These are phyloP conservation scores for Pyrenopolyporus hunteri DNA, from an alignment of 495 filamentous ascomycete genomes.

Conservation along the genomic window DNA sequence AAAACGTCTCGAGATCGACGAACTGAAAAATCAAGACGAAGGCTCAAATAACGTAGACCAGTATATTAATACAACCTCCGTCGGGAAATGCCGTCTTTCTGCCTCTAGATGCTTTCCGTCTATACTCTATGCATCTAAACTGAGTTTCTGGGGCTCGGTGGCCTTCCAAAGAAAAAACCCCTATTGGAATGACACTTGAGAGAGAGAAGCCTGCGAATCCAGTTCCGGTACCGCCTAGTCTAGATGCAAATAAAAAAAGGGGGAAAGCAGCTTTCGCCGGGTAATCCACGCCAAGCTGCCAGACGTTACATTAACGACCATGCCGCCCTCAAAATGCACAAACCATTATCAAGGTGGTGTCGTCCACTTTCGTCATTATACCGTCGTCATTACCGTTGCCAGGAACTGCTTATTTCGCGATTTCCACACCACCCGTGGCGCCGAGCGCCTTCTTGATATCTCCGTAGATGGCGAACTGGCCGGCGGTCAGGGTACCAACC, in stretches of 20 bases:
- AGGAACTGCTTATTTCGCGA: slow-evolving; percentile 64
- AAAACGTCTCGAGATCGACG: neutral
- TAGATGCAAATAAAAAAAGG: slow-evolving; percentile 36
- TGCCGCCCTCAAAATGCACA: slow-evolving; percentile 18
- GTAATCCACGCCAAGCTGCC: slow-evolving; percentile 30
- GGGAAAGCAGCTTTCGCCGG: slow-evolving; percentile 27
- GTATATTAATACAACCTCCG: slow-evolving; percentile 39
- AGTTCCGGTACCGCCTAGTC: slow-evolving; percentile 38
- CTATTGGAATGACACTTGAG: slow-evolving; percentile 28
- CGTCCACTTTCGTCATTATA: slow-evolving; percentile 31
- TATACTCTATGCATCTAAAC: slow-evolving; percentile 38
- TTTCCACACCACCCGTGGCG: slow-evolving; percentile 81
- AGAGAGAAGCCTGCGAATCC: slow-evolving; percentile 39
- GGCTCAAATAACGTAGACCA: neutral
- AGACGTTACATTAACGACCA: slow-evolving; percentile 20
- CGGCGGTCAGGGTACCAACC: slow-evolving; percentile 78
- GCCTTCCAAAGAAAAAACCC: slow-evolving; percentile 17
- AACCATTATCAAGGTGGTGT: slow-evolving; percentile 15
- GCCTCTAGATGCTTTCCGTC: slow-evolving; percentile 38
- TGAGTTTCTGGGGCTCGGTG: slow-evolving; percentile 21
- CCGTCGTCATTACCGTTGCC: slow-evolving; percentile 28
- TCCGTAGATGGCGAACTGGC: slow-evolving; percentile 96
- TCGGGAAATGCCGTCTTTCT: slow-evolving; percentile 35
- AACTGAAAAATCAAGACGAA: neutral
- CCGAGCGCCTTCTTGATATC: slow-evolving; percentile 58